Base-by-base conservation (phyloP, 257 asterid species). In the Petrea volubilis region DNA sequence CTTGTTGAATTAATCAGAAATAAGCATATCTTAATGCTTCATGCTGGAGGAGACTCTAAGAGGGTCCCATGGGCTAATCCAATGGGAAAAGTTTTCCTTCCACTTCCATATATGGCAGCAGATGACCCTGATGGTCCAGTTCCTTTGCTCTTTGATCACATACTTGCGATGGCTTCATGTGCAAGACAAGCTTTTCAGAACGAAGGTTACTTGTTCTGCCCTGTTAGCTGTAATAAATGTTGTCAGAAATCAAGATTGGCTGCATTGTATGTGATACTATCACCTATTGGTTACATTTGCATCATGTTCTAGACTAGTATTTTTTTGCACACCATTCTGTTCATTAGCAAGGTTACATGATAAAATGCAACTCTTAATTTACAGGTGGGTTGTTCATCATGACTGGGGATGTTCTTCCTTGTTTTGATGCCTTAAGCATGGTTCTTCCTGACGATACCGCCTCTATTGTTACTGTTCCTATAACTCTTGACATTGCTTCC, bases 371-470 rank as follows among this genome's bases (percentile, higher is more conserved):
- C 50, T 62, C 82, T 75, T 49, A 29, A 60, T 55, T 74, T 61
- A 69, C 96, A 94, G 99, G 99, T 66, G 97, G 99, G 49, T 57
- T 95, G 67, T 84, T 95, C 83, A 92, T 82, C 79, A 95, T 95
- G 99, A 92, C 99, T 23, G 98, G 99, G 50, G 99, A 95, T 83
- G 99, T 92, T 80, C 99, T 92, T 78, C 99, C 98, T 76, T 95
- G 99, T 83, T 95, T 95, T 84, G 97, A 95, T 81, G 97, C 99
- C 65, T 84, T 87, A 74, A 79, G 79, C 76, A 84, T 95, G 96
- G 87, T 84, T 72, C 96, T 95, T 73, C 96, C 98, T 2, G 93
- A 88, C 65, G 97, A 95, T 79, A 41, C 93, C 23, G 83, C 98
- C 31, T 84, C 95, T 80, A 85, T 95, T 68, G 72, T 95, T 60